Evolutionary conservation across 2,329 filamentous ascomycete species (phyloP), one percentile per base, ranked within the genome.

Genomic region (Aspergillus glaucus): DNA sequence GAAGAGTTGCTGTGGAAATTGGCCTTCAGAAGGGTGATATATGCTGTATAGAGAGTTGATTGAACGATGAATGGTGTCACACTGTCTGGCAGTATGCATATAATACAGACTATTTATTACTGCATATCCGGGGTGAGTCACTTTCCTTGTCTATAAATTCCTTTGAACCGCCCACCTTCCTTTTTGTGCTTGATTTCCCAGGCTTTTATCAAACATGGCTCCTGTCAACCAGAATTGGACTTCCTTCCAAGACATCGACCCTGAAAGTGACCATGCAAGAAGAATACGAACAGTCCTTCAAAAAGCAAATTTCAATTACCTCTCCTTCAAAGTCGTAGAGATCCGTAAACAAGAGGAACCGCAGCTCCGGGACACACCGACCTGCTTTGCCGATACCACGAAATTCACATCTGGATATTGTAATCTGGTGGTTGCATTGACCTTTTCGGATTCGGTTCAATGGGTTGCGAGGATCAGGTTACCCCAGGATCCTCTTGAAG

Each of bases 11-110:
- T 15, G 43, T 44, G 43, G 28, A 7, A 21, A 19, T 34, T 22
- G 43, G 43, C 15, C 43, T 44, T 44, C 43, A 44, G 43, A 36
- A 32, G 43, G 26, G 28, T 44, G 43, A 44, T 44, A 44, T 17
- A 36, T 44, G 26, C 26, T 30, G 26, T 12, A 30, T 30, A 4
- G 4, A 26, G 24, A 22, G 22, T 4, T 22, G 22, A 22, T 22
- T 6, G 22, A 6, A 5, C 4, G 21, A 3, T 21, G 21, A 21
- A 21, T 24, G 6, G 22, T 2, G 6, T 24, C 22, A 7, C 7
- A 24, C 22, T 24, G 26, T 28, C 9, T 28, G 4, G 9, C 26
- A 10, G 26, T 28, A 28, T 28, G 26, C 26, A 28, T 28, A 9
- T 28, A 28, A 28, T 28, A 28, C 9, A 28, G 26, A 28, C 3